A percentile compares a stretch with the other conserved stretches of the same genome.
These are phyloP conservation scores for Epichloe brachyelytri DNA, from an alignment of 2,329 filamentous ascomycete species.

Conservation along the genomic window DNA sequence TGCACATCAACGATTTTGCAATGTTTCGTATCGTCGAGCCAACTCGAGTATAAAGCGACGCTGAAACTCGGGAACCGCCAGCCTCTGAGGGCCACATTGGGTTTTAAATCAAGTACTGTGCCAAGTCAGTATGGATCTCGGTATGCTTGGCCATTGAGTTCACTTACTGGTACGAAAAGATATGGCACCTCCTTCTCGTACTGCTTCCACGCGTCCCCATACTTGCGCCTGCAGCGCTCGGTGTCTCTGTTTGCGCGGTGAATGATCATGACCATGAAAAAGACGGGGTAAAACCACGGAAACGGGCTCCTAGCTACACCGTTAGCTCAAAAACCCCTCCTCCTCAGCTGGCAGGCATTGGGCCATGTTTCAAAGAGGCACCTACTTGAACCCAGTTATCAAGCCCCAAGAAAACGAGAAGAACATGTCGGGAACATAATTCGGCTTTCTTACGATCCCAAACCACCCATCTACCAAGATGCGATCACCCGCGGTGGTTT, in stretches of 20 bases:
- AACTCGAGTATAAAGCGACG: no score
- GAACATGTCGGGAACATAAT: conserved; percentile 36
- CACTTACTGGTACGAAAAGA: conserved; percentile 61
- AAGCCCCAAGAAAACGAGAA: conserved; percentile 39
- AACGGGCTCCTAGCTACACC: conserved; percentile 47
- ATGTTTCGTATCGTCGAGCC: no score
- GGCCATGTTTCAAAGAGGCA: background rate
- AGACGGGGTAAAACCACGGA: conserved; percentile 82
- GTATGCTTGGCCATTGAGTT: no score
- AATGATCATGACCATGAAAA: conserved; percentile 71
- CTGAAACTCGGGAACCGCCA: no score
- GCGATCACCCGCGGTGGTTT: conserved; percentile 51
- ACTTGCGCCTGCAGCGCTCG: conserved; percentile 62
- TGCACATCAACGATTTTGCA: no score
- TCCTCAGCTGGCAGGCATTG: no score
- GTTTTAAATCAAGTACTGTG: no score
- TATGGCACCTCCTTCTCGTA: conserved; percentile 71
- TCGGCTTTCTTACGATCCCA: conserved; percentile 52
- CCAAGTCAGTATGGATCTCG: no score
- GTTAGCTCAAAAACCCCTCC: no score
- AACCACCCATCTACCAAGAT: conserved; percentile 84
- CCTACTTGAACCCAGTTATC: conserved; percentile 34
- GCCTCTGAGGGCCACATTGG: no score
- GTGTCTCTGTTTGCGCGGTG: conserved; percentile 71
- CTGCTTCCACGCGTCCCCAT: conserved; percentile 69